Evolutionary conservation across 2,329 filamentous ascomycete species (phyloP).

Genomic region (Davidsoniella neocaledoniae): DNA sequence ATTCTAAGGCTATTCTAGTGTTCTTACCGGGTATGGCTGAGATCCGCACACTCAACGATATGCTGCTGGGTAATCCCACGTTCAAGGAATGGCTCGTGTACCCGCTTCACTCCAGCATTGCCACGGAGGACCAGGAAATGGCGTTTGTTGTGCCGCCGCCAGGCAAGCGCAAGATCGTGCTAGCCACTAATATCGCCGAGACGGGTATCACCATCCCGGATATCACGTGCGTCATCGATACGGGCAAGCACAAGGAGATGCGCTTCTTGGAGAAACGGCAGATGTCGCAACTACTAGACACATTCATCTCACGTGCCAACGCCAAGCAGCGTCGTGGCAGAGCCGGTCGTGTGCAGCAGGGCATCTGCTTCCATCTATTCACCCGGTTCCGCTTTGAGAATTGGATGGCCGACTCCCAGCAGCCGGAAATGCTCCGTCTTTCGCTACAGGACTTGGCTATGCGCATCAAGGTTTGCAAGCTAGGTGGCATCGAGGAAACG

Average conservation of each 20-base stretch:
- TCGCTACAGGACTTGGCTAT: slow-evolving; percentile 91
- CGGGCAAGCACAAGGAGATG: slow-evolving; percentile 95
- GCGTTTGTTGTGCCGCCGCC: slow-evolving; percentile 74
- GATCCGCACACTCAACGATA: slow-evolving; percentile 74
- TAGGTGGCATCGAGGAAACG: slow-evolving; percentile 84
- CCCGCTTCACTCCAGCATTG: slow-evolving; percentile 83
- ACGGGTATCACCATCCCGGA: slow-evolving; percentile 98
- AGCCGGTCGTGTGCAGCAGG: slow-evolving; percentile 88
- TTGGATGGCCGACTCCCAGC: slow-evolving; percentile 79
- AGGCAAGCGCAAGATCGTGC: slow-evolving; percentile 77
- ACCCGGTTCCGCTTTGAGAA: slow-evolving; percentile 78
- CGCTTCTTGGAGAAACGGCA: slow-evolving; percentile 87
- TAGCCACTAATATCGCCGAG: slow-evolving; percentile 96
- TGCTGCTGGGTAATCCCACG: slow-evolving; percentile 57
- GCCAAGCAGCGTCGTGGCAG: slow-evolving; percentile 87
- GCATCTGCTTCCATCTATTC: slow-evolving; percentile 90
- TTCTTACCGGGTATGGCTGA: slow-evolving; percentile 92
- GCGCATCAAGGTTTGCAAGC: slow-evolving; percentile 91
- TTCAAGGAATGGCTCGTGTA: slow-evolving; percentile 78
- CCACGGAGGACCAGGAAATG: slow-evolving; percentile 88
- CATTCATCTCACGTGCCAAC: slow-evolving; percentile 89
- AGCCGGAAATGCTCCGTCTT: slow-evolving; percentile 85
- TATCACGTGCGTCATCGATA: slow-evolving; percentile 91
- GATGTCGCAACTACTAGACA: slow-evolving; percentile 76
- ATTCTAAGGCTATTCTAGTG: slow-evolving; percentile 81